Evolutionary conservation across 345 rosid genomes (phyloP).

Genomic region (Camelina hispida): DNA sequence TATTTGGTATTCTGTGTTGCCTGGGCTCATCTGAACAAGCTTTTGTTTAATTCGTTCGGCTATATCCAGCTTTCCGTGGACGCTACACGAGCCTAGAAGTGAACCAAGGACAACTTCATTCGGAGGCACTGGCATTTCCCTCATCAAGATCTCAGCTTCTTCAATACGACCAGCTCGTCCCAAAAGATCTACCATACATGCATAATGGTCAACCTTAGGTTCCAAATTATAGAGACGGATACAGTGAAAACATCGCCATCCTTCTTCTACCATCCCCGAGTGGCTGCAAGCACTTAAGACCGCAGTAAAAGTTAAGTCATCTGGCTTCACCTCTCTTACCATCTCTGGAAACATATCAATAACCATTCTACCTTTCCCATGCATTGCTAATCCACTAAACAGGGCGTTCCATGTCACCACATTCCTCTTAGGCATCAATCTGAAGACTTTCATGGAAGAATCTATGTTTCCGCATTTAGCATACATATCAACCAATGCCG

Average conservation of each 20-base stretch:
- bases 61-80: constrained; percentile 62
- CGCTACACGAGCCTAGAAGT: constrained; percentile 75
- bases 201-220: constrained; percentile 78
- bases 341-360: constrained; percentile 62
- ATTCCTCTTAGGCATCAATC: constrained; percentile 61
- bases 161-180: constrained; percentile 77
- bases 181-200: constrained; percentile 88
- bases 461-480: constrained; percentile 76
- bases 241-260: constrained; percentile 50
- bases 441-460: constrained; percentile 59
- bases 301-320: constrained; percentile 74
- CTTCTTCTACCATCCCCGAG: constrained; percentile 71
- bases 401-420: constrained; percentile 82
- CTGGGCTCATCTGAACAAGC: constrained; percentile 60
- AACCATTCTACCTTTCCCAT: constrained; percentile 61
- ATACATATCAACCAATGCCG: constrained; percentile 87
- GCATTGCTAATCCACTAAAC: constrained; percentile 79
- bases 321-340: constrained; percentile 69
- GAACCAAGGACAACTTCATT: constrained; percentile 87
- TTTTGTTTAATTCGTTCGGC: constrained; percentile 55
- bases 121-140: constrained; percentile 72
- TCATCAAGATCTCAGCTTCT: constrained; percentile 66
- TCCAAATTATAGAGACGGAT: constrained; percentile 53
- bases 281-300: constrained; percentile 83
- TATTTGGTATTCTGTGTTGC: constrained; percentile 66